Base-by-base conservation (phyloP, 345 rosid genomes). In the Isatis tinctoria region DNA sequence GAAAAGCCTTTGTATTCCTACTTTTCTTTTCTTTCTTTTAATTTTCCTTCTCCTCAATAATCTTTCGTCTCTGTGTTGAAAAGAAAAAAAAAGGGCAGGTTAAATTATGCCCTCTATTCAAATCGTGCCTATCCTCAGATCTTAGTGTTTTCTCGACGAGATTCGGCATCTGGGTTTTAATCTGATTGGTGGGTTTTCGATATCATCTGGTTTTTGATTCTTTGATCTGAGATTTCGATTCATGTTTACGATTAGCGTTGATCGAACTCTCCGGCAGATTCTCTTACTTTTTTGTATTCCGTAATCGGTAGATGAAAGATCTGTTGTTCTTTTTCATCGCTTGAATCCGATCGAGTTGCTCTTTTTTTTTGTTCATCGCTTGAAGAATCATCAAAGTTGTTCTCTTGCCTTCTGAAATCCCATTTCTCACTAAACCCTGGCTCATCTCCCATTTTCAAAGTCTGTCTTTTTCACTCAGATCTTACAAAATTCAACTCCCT, bases 101-200 rank as follows among this genome's bases (percentile, higher is more conserved):
- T 85, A 84, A 81, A 43, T 70, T 85, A 79, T 82, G 86, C 87
- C 90, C 83, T 84, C 73, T 79, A 49, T 78, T 82, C 81, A 66
- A 83, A 78, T 79, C 79, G 56, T 75, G 75, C 77, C 84, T 83
- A 86, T 85, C 80, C 82, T 82, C 93, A 86, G 97, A 89, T 90
- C 98, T 86, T 83, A 85, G 80, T 61, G 70, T 74, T 52, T 74
- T 37, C 52, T 73, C 58, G 51, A 60, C 85, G 74, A 85, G 91
- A 87, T 93, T 89, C 84, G 69, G 69, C 85, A 82, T 82, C 88
- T 87, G 85, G 94, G 89, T 83, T 79, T 80, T 70, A 75, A 24
- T 83, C 74, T 76, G 78, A 83, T 89, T 84, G 90, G 91, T 89
- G 85, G 82, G 90, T 87, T 83, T 82, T 70, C 39, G 47, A 16